Conservation (phyloP, 306 rosid species). For the Cucurbita maxima region DNA sequence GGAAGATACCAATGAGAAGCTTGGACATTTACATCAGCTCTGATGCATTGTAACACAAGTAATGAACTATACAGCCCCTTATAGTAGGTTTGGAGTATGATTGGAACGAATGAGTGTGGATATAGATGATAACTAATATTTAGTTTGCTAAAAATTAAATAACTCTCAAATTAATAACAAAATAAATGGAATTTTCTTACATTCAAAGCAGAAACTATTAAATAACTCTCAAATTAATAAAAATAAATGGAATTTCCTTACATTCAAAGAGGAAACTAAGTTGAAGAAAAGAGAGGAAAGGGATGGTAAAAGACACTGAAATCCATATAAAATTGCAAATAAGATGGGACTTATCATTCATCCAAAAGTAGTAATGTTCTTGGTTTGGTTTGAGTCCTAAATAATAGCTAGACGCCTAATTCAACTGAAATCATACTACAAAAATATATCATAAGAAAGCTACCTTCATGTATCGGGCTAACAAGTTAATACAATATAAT, state of each 20-base stretch:
- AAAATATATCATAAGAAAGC: background rate
- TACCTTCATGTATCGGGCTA: too few species aligned
- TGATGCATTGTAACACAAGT: background rate
- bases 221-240: background rate
- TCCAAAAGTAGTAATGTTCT: background rate
- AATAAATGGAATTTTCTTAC: background rate
- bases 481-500: background rate
- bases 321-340: background rate
- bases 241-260: background rate
- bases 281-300: background rate
- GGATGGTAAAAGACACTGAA: background rate
- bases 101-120: background rate
- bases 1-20: background rate
- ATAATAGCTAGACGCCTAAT: background rate
- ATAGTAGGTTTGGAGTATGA: background rate
- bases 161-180: background rate
- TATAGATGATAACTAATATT: background rate
- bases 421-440: background rate
- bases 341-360: background rate
- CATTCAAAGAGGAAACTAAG: background rate
- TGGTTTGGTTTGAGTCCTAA: background rate
- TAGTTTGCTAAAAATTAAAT: background rate
- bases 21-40: background rate
- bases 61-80: background rate
- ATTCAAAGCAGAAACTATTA: background rate